Percentiles rank a stretch among this genome's conserved stretches.
phyloP scores from a whole-genome alignment of 148 eudicot genomes.

The Fallopia convolvulus region DNA sequence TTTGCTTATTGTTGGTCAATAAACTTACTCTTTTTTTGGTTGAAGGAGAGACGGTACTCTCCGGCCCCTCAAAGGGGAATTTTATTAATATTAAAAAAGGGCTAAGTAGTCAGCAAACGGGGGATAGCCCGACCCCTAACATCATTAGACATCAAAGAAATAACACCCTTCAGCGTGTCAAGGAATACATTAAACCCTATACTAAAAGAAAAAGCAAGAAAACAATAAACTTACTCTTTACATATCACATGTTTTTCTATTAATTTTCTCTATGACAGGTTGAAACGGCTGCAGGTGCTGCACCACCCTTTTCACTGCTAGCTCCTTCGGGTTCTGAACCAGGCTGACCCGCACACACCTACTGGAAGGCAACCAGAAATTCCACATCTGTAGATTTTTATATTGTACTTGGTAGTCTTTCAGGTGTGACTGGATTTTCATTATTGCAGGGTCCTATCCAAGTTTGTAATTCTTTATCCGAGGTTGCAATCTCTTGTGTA shows the following conservation, averaged over 20 bases:
- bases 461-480: too few species aligned
- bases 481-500: too few species aligned
- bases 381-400: slow-evolving; percentile 59
- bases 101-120: too few species aligned
- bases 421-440: slow-evolving; percentile 58
- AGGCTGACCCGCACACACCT: slow-evolving; percentile 39
- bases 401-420: slow-evolving; percentile 62
- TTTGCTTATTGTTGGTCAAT: background rate
- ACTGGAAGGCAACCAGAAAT: slow-evolving; percentile 88
- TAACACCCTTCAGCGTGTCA: too few species aligned
- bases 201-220: too few species aligned
- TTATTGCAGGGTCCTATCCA: too few species aligned
- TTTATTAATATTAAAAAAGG: too few species aligned
- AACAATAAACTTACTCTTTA: background rate
- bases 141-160: too few species aligned
- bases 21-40: background rate
- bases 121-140: too few species aligned
- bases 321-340: slow-evolving; percentile 54
- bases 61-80: too few species aligned
- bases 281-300: slow-evolving; percentile 84
- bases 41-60: too few species aligned
- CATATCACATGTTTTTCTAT: slow-evolving; percentile 1
- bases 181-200: too few species aligned
- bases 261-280: slow-evolving; percentile 38
- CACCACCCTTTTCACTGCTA: slow-evolving; percentile 73